Conservation (phyloP, 1,139 yeast genomes). For the Saccharomycopsis phalli region DNA sequence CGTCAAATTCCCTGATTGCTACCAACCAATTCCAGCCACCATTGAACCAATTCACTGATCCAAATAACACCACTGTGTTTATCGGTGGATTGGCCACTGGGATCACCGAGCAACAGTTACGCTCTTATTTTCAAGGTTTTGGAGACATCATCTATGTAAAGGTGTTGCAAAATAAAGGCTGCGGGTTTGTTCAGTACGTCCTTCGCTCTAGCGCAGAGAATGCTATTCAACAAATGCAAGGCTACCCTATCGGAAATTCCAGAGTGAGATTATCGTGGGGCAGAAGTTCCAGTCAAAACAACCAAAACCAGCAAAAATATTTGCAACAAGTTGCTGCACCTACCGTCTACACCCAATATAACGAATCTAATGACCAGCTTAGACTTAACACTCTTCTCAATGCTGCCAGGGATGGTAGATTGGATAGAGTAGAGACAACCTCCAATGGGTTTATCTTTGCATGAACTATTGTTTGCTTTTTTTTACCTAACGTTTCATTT, state of each 20-base stretch:
- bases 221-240: slow-evolving; percentile 89
- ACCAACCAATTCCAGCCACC: slow-evolving; percentile 31
- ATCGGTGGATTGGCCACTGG: slow-evolving; percentile 81
- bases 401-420: slow-evolving; percentile 40
- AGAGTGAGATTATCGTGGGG: slow-evolving; percentile 91
- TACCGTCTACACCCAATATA: slow-evolving; percentile 11
- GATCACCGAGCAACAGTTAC: slow-evolving; percentile 67
- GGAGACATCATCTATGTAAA: slow-evolving; percentile 80
- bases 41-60: slow-evolving; percentile 55
- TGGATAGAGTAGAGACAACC: slow-evolving; percentile 38
- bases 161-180: slow-evolving; percentile 86
- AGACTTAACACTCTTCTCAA: slow-evolving; percentile 39
- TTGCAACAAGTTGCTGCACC: slow-evolving; percentile 18
- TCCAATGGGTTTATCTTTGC: slow-evolving; percentile 30
- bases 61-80: slow-evolving; percentile 86
- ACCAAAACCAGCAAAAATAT: slow-evolving; percentile 23
- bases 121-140: slow-evolving; percentile 70
- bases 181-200: slow-evolving; percentile 84
- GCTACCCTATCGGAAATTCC: slow-evolving; percentile 79
- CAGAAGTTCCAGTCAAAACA: slow-evolving; percentile 29
- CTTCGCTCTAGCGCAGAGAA: slow-evolving; percentile 79
- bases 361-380: slow-evolving; percentile 22
- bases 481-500: slow-evolving; percentile 4
- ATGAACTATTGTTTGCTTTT: slow-evolving; percentile 3
- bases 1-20: slow-evolving; percentile 13